Percentiles rank a stretch among this genome's conserved stretches.
phyloP scores from a whole-genome alignment of 164 flowering plant genomes.

The Platanus orientalis region DNA sequence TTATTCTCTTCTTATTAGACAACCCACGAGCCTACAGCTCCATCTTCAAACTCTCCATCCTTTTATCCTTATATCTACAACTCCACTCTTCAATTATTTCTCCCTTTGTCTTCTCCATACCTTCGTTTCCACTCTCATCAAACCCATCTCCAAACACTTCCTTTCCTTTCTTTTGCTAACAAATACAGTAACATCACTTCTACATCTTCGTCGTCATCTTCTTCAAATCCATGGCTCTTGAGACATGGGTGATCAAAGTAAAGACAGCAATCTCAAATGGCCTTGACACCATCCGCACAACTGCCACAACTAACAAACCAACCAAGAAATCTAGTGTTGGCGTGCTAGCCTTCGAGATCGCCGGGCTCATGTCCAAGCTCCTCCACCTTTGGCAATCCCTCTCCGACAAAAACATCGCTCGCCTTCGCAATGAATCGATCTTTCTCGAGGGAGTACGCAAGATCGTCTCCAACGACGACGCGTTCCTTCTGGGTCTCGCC shows the following conservation, averaged over 20 bases:
- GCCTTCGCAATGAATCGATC: slow-evolving; percentile 46
- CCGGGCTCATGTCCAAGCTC: slow-evolving; percentile 77
- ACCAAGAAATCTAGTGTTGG: slow-evolving; percentile 43
- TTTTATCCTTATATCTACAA: slow-evolving; percentile 27
- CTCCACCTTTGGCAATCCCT: slow-evolving; percentile 69
- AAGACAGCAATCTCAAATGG: slow-evolving; percentile 44
- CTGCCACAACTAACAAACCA: slow-evolving; percentile 10
- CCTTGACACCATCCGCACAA: slow-evolving; percentile 27
- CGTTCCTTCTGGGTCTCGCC: slow-evolving; percentile 68
- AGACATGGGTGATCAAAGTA: slow-evolving; percentile 69
- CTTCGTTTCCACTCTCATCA: not conserved
- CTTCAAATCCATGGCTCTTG: slow-evolving; percentile 54
- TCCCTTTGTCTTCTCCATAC: slow-evolving; percentile 18
- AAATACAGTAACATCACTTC: slow-evolving; percentile 2
- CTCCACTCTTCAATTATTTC: slow-evolving; percentile 35
- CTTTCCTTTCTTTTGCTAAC: not conserved
- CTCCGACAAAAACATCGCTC: slow-evolving; percentile 48
- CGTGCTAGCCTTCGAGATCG: slow-evolving; percentile 75
- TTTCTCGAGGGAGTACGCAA: slow-evolving; percentile 76
- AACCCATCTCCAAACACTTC: not conserved
- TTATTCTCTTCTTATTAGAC: slow-evolving; percentile 13
- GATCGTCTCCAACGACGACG: slow-evolving; percentile 79
- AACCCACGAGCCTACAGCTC: slow-evolving; percentile 35
- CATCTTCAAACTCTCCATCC: slow-evolving; percentile 11
- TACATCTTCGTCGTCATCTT: slow-evolving; percentile 4